Evolutionary conservation across 2,329 filamentous ascomycete species (phyloP).

Genomic region (Aphanocladium album): DNA sequence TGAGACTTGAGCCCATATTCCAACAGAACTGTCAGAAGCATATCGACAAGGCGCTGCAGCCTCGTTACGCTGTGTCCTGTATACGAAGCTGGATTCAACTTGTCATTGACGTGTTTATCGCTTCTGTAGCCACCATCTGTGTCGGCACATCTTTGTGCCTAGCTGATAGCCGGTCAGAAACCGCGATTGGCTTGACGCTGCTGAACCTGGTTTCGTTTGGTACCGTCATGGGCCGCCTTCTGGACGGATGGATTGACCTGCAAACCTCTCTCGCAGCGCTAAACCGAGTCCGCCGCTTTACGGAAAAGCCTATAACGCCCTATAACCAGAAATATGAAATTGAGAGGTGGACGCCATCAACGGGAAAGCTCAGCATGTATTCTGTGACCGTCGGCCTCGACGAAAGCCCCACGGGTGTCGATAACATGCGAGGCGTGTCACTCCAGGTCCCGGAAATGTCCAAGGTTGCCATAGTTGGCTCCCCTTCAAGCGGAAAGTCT

Average conservation of each 20-base stretch:
- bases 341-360: background rate
- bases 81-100: constrained; percentile 51
- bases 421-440: constrained; percentile 21
- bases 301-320: background rate
- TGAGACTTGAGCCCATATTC: constrained; percentile 44
- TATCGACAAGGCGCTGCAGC: constrained; percentile 46
- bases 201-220: constrained; percentile 20
- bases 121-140: constrained; percentile 38
- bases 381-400: background rate
- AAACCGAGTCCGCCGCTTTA: background rate
- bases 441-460: constrained; percentile 21
- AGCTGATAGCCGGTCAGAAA: constrained; percentile 8
- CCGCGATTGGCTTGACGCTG: constrained; percentile 6
- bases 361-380: background rate
- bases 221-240: constrained; percentile 20
- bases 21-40: constrained; percentile 38
- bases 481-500: constrained; percentile 26
- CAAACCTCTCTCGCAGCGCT: background rate
- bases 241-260: constrained; percentile 21
- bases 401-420: background rate
- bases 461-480: constrained; percentile 32
- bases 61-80: constrained; percentile 49
- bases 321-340: background rate
- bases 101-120: constrained; percentile 42
- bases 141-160: constrained; percentile 36